phyloP scores from a whole-genome alignment of 768 basidiomycete genomes.

The Amanita pseudoporphyria region DNA sequence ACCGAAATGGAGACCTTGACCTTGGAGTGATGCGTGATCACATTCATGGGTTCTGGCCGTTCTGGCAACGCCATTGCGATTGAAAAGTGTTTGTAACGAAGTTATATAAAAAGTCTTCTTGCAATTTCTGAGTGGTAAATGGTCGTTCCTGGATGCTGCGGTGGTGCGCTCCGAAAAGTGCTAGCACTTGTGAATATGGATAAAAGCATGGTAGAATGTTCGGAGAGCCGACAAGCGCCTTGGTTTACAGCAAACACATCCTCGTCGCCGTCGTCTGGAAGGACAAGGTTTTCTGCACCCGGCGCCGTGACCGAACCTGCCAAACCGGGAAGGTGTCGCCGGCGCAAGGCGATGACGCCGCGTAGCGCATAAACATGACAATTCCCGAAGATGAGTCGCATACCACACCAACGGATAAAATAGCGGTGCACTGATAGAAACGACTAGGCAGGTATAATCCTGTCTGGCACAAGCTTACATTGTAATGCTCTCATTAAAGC shows the following conservation, averaged over 20 bases:
- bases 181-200: not conserved
- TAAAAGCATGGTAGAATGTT: not conserved
- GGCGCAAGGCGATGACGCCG: no score
- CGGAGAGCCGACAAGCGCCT: not conserved
- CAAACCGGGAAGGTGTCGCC: conserved; percentile 1
- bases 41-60: conserved; percentile 61
- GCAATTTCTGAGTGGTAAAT: not conserved
- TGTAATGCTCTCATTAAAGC: no score
- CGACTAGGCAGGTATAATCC: no score
- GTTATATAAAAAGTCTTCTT: not conserved
- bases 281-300: not conserved
- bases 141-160: not conserved
- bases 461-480: no score
- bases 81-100: not conserved
- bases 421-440: no score
- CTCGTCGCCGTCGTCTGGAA: not conserved
- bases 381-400: no score
- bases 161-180: conserved; percentile 2
- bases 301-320: not conserved
- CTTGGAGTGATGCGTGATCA: conserved; percentile 69
- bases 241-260: conserved; percentile 1
- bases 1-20: conserved; percentile 59
- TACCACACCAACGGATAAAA: no score
- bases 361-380: no score
- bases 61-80: conserved; percentile 3